These are phyloP conservation scores for Erucastrum elatum DNA, from an alignment of 345 rosid species.

Conservation along the genomic window DNA sequence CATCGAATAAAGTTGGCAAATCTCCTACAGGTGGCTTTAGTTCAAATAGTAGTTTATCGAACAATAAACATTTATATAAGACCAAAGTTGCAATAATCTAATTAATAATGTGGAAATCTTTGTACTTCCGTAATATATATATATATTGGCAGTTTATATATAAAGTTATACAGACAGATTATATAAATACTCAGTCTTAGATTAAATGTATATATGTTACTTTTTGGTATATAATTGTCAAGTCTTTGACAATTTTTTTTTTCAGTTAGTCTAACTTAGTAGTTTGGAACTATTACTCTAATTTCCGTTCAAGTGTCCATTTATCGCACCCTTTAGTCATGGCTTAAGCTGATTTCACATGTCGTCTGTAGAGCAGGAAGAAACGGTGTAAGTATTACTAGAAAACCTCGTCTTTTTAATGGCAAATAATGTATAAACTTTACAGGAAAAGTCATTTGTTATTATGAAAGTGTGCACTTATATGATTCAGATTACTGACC, in stretches of 20 bases:
- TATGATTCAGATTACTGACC: neutral
- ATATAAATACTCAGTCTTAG: neutral
- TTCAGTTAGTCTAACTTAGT: neutral
- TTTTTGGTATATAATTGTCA: neutral
- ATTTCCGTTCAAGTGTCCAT: neutral
- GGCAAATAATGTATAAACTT: neutral
- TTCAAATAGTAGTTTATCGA: neutral
- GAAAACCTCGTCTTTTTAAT: neutral
- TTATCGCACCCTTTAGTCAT: neutral
- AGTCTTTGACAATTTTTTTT: neutral
- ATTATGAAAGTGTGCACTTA: neutral
- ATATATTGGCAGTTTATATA: neutral
- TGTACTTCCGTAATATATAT: neutral
- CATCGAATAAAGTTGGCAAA: conserved; percentile 6
- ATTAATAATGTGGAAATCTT: neutral
- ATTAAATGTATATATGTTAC: neutral
- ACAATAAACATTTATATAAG: neutral
- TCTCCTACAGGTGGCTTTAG: conserved; percentile 9
- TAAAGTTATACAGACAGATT: neutral
- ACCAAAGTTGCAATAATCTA: neutral
- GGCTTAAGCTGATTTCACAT: neutral
- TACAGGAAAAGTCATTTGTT: neutral
- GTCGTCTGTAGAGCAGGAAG: neutral
- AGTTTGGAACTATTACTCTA: neutral
- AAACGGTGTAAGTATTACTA: neutral